Evolutionary conservation across 192 early-diverging fungal genomes (phyloP).

Genomic region (Jimgerdemannia flammicorona): DNA sequence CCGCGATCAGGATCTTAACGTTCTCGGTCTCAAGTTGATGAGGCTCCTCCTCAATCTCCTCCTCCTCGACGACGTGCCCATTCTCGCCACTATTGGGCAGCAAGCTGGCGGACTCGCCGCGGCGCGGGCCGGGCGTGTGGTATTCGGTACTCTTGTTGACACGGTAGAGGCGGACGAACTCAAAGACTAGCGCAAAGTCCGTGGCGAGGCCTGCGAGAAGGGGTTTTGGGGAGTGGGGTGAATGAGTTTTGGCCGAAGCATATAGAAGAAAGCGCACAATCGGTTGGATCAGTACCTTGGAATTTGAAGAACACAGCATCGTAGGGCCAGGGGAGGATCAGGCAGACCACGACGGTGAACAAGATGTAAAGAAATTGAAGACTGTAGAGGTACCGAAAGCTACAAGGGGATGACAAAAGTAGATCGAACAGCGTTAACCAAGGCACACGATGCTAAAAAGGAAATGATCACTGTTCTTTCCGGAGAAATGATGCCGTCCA

Average conservation of each 20-base stretch:
- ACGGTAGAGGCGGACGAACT: slow-evolving; percentile 20
- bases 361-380: slow-evolving; percentile 9
- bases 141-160: slow-evolving; percentile 8
- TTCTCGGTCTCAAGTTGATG: slow-evolving; percentile 7
- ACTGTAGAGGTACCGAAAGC: not conserved
- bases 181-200: slow-evolving; percentile 17
- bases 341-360: slow-evolving; percentile 4
- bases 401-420: no score
- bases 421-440: no score
- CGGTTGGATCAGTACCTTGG: slow-evolving; percentile 17
- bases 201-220: slow-evolving; percentile 8
- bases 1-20: slow-evolving; percentile 4
- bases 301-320: slow-evolving; percentile 35
- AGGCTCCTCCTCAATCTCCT: not conserved
- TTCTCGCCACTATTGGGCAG: not conserved
- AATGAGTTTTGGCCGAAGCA: no score
- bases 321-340: slow-evolving; percentile 25
- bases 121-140: not conserved
- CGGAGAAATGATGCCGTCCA: no score
- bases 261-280: slow-evolving; percentile 1
- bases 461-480: no score
- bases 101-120: not conserved
- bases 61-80: slow-evolving; percentile 4
- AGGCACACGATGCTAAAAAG: no score
- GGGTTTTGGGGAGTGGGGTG: not conserved